These are phyloP conservation scores for Pythium brassicae DNA, from an alignment of 352 stramenopile genomes.

Conservation along the genomic window DNA sequence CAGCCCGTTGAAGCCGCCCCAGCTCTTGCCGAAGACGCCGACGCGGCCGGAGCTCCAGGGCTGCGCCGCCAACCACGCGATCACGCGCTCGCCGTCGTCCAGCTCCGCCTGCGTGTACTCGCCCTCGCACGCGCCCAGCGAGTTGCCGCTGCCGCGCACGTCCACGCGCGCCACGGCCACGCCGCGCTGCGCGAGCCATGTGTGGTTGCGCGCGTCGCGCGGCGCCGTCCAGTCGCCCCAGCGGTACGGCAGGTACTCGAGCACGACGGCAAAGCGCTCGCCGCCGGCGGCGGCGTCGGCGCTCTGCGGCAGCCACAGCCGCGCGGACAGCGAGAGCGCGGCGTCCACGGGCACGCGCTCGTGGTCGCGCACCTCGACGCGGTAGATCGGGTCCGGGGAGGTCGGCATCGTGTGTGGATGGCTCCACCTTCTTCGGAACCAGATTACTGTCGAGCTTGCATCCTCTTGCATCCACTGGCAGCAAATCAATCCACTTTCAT, in stretches of 20 bases:
- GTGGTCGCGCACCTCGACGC: not conserved
- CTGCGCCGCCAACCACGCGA: conserved; percentile 39
- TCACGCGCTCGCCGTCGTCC: conserved; percentile 36
- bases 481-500: too few relatives aligned
- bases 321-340: conserved; percentile 28
- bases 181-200: conserved; percentile 39
- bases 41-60: conserved; percentile 35
- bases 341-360: conserved; percentile 3
- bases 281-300: not conserved
- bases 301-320: not conserved
- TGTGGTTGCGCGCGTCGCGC: conserved; percentile 36
- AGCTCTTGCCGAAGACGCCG: conserved; percentile 50
- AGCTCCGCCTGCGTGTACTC: conserved; percentile 47
- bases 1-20: conserved; percentile 47
- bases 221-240: conserved; percentile 44
- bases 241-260: conserved; percentile 55
- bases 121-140: conserved; percentile 30
- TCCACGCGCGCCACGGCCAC: conserved; percentile 45
- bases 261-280: conserved; percentile 29
- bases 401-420: too few relatives aligned
- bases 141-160: conserved; percentile 44
- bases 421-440: too few relatives aligned
- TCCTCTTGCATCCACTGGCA: too few relatives aligned
- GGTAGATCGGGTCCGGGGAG: not conserved
- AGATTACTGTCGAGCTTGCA: too few relatives aligned